Conservation (phyloP, 1,284 basidiomycete genomes). For the Microbotryum saponariae region DNA sequence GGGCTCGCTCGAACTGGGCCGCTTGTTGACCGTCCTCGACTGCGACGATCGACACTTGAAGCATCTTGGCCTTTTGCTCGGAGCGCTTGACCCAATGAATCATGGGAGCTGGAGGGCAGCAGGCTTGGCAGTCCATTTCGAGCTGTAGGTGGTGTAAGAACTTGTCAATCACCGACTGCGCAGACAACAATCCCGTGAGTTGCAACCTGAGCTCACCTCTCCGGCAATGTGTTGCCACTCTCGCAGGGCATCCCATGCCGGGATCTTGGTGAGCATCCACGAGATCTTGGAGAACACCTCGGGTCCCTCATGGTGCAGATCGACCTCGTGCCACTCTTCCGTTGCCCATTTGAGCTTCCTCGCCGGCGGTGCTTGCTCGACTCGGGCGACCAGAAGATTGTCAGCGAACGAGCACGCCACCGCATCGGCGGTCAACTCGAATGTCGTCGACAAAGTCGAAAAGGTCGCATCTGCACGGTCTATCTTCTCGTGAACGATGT, state of each 20-base stretch:
- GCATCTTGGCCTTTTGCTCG: slow-evolving; percentile 48
- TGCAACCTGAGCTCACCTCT: slow-evolving; percentile 34
- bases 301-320: slow-evolving; percentile 69
- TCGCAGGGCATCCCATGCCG: slow-evolving; percentile 59
- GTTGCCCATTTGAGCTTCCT: slow-evolving; percentile 64
- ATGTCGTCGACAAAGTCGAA: slow-evolving; percentile 27
- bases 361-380: slow-evolving; percentile 55
- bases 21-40: slow-evolving; percentile 73
- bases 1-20: slow-evolving; percentile 49
- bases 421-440: slow-evolving; percentile 52
- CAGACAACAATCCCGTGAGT: background rate
- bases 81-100: slow-evolving; percentile 56
- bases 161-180: background rate
- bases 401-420: slow-evolving; percentile 64
- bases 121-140: slow-evolving; percentile 56
- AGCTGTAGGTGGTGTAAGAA: background rate
- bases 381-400: slow-evolving; percentile 69
- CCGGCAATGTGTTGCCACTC: slow-evolving; percentile 52
- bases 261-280: slow-evolving; percentile 77
- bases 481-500: slow-evolving; percentile 42
- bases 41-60: slow-evolving; percentile 51
- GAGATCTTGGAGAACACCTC: slow-evolving; percentile 68
- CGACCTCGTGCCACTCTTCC: slow-evolving; percentile 66
- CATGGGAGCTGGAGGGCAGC: slow-evolving; percentile 67
- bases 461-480: slow-evolving; percentile 3